These are phyloP conservation scores for Postia placenta DNA, from an alignment of 768 basidiomycete species.

Conservation along the genomic window DNA sequence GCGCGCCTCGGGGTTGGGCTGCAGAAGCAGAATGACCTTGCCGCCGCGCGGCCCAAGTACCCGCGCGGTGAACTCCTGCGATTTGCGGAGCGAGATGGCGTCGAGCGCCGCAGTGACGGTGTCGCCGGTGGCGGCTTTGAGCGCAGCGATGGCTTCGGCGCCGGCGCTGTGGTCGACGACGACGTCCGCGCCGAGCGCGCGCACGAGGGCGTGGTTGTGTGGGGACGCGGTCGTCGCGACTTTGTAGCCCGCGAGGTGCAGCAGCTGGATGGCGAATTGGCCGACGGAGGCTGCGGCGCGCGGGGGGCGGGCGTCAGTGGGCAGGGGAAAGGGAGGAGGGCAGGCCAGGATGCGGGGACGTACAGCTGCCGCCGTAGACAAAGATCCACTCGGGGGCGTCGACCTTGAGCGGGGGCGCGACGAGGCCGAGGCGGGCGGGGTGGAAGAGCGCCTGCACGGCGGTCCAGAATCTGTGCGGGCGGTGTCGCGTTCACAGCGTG, in stretches of 20 bases:
- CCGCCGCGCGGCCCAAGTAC: slow-evolving; percentile 6
- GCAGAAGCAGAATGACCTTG: slow-evolving; percentile 7
- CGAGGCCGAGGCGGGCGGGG: slow-evolving; percentile 16
- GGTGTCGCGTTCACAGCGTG: neutral
- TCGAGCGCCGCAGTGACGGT: slow-evolving; percentile 11
- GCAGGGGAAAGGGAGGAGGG: slow-evolving; percentile 12
- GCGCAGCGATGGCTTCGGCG: slow-evolving; percentile 12
- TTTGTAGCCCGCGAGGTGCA: slow-evolving; percentile 22
- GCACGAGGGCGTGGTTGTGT: slow-evolving; percentile 29
- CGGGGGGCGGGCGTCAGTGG: slow-evolving; percentile 11
- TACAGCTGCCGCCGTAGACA: slow-evolving; percentile 22
- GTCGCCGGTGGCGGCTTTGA: slow-evolving; percentile 12
- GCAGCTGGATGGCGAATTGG: slow-evolving; percentile 21
- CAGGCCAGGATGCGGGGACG: too few species aligned
- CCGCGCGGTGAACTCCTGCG: slow-evolving; percentile 6
- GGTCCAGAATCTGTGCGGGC: slow-evolving; percentile 14
- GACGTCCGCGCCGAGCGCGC: slow-evolving; percentile 29
- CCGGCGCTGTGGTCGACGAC: slow-evolving; percentile 22
- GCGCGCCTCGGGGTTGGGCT: slow-evolving; percentile 4
- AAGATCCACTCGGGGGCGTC: slow-evolving; percentile 17
- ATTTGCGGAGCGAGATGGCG: slow-evolving; percentile 4
- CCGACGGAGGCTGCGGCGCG: slow-evolving; percentile 24
- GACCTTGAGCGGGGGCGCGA: slow-evolving; percentile 14
- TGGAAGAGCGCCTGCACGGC: slow-evolving; percentile 19
- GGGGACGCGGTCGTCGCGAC: slow-evolving; percentile 28